Base-by-base conservation (phyloP, 805 yeast species). In the Zygosaccharomyces gambellarensis region DNA sequence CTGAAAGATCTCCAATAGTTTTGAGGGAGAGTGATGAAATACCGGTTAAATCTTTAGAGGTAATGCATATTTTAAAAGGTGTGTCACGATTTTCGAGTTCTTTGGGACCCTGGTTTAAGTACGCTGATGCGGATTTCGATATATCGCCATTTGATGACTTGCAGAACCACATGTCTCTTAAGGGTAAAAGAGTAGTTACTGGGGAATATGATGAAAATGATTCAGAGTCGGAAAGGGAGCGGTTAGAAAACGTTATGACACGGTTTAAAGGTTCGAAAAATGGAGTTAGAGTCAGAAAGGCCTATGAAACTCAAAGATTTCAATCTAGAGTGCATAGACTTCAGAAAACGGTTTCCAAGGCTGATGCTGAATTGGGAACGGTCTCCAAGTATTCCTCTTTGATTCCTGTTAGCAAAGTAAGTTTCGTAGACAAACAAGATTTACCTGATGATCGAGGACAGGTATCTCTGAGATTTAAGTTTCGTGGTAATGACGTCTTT, bases 401-500 rank as follows among this genome's bases (percentile, higher is more conserved):
- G 17, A 79, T 81, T 0, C 89, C 90, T 0, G 68, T 82, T 4
- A 82, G 81, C 51, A 71, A 67, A 50, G 77, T 77, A 5, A 76
- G 74, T 21, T 81, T 75, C 51, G 58, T 58, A 2, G 45, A 82
- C 1, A 65, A 69, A 47, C 74, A 74, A 23, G 49, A 48, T 5
- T 14, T 39, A 12, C 29, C 49, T 12, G 39, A 34, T 29, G 34
- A 36, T 34, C 28, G 12, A 10, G 46, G 43, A 12, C 45, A 43
- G 22, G 54, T 62, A 6, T 57, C 58, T 12, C 47, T 71, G 3
- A 57, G 53, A 23, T 50, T 63, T 21, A 70, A 74, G 49, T 64
- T 87, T 4, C 68, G 74, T 3, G 96, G 96, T 1, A 72, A 70
- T 17, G 95, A 87, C 61, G 76, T 88, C 0, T 87, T 82, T 73